Evolutionary conservation across 106 monocot genomes (phyloP), one percentile per base, ranked within the genome.

Genomic region (Dioscorea alata): DNA sequence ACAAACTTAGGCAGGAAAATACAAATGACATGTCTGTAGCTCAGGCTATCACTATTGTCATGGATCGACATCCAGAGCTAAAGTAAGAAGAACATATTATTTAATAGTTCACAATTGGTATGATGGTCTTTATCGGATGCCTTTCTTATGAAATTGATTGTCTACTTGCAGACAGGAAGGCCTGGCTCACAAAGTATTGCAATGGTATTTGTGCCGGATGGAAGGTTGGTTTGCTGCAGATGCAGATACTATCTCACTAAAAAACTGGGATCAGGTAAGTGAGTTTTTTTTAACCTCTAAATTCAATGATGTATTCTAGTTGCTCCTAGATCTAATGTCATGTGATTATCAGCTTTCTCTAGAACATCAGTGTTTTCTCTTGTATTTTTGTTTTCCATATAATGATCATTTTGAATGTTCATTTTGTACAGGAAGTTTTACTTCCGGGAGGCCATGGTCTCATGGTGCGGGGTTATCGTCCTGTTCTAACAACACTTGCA

Each of bases 211-310:
- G 56, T 99, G 99, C 74, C 82, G 99, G 25, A 90, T 99, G 87
- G 99, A 99, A 82, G 99, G 99, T 13, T 99, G 99, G 99, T 99
- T 93, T 84, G 93, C 99, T 75, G 79, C 93, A 63, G 99, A 99
- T 76, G 83, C 99, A 64, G 87, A 93, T 60, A 76, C 64, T 24
- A 90, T 99, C 52, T 93, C 99, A 13, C 49, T 93, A 25, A 89
- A 88, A 80, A 68, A 67, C 50, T 99, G 99, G 99, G 93, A 99
- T 67, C 72, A 93, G 86, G 97, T 75, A 81, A 85, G 85, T 63
- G 66, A 53, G 49, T 57, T 48, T 52, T 33, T 9, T 60, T n/a
- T 20, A 1, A 1, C 20, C 6, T 21, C 49, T 4, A 49, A 20
- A 49, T 49, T 21, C 20, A 21, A 49, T 17, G n/a, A 54, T 54